Conservation (phyloP, 2,329 filamentous ascomycete species). For the Sporothrix globosa region DNA sequence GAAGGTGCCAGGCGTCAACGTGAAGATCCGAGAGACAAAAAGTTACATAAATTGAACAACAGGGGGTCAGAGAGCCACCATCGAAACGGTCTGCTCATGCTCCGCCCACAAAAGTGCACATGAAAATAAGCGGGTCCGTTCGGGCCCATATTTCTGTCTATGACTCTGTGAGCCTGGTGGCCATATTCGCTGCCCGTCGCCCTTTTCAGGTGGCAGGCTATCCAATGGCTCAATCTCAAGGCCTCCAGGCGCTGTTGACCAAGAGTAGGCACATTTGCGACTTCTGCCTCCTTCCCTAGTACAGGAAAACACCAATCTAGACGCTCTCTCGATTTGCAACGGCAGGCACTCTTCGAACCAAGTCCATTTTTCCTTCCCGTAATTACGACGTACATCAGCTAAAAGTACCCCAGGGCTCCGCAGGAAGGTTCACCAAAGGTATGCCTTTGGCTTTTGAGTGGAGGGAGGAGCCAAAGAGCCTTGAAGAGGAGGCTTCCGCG, state of each 20-base stretch:
- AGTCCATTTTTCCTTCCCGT: background rate
- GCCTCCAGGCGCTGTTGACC: background rate
- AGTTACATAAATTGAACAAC: background rate
- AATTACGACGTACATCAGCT: background rate
- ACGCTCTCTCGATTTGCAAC: background rate
- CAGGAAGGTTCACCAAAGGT: background rate
- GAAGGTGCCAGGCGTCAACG: background rate
- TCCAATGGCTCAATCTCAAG: background rate
- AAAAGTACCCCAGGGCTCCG: background rate
- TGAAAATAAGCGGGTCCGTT: slow-evolving; percentile 15
- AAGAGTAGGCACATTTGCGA: background rate
- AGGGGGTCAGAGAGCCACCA: slow-evolving; percentile 1
- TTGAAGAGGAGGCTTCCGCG: slow-evolving; percentile 1
- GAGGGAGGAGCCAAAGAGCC: background rate
- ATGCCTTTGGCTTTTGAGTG: background rate
- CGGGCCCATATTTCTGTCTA: slow-evolving; percentile 3
- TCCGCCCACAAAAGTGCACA: slow-evolving; percentile 11
- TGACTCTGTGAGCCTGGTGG: background rate
- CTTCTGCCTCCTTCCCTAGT: background rate
- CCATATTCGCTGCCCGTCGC: background rate
- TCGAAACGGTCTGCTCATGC: background rate
- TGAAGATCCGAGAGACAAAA: background rate
- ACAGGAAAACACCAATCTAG: background rate
- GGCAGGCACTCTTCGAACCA: background rate
- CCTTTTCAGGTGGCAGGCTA: background rate